Evolutionary conservation across 495 filamentous ascomycete genomes (phyloP), one percentile per base, ranked within the genome.

Genomic region (Aspergillus nanangensis): DNA sequence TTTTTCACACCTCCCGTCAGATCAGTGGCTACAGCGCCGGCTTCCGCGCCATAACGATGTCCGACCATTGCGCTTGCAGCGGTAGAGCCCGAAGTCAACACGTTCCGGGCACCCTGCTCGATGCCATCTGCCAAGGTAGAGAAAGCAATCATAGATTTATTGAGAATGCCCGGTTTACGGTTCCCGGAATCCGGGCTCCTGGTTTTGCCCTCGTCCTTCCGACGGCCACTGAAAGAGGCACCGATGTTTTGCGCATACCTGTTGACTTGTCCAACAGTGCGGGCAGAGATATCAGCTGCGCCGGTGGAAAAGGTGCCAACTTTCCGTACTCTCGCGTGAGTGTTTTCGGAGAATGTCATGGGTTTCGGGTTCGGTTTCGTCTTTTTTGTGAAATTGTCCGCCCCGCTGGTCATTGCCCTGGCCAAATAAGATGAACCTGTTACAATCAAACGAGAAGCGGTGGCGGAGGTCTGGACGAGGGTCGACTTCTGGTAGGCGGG

Each of bases 81-180:
- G 3, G 78, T 71, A 0, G 87, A 83, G 19, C 85, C 77, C 14
- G 84, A 83, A 5, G 74, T 76, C 13, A 98, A 70, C 36, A 98
- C 70, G 47, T 79, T 85, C 25, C 81, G 80, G 0, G 87, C 86
- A 11, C 86, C 83, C 52, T 95, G 80, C 54, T 94, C 90, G 39
- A 97, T 85, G 25, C 92, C 92, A 61, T 98, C 93, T 24, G 89
- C 88, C 35, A 98, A 77, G 0, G 93, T 97, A n/a, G 82, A 84
- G 61, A 97, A 98, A 0, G 93, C 93, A 66, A 98, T 96, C 72
- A 98, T 71, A 27, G 81, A 87, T 68, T 96, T 97, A 64, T 98
- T 97, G 48, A 98, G 61, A 20, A 98, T 67, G 5, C 93, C 92
- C 0, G 93, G 92, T 63, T 95, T 95, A 63, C 89, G 90, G 11